Base-by-base conservation (phyloP, 805 yeast genomes). In the Schwanniomyces vanrijiae region DNA sequence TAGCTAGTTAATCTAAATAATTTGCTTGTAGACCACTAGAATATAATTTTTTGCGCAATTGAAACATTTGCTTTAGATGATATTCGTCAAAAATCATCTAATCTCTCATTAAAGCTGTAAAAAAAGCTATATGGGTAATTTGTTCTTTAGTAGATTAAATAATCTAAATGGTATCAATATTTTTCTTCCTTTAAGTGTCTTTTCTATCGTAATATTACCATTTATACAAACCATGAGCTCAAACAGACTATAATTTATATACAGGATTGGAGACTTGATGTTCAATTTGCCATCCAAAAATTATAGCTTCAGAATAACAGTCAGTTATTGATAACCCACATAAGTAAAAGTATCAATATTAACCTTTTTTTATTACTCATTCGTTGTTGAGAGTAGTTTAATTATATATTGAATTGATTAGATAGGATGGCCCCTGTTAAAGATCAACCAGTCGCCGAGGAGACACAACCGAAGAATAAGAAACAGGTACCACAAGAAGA, bases 401-500 rank as follows among this genome's bases (percentile, higher is more conserved):
- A 20, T 19, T 19, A 9, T 37, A 11, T 37, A 21, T 37, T 37
- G 25, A 37, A 20, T 37, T 37, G 39, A 37, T 22, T 38, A 38
- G 14, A 19, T 22, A 38, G 29, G 11, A 69, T 70, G 75, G 65
- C 75, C n/a, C 73, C 73, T 20, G 58, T 59, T 21, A 66, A 62
- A 57, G 52, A 55, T 25, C 61, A 54, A 24, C 51, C 51, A 14
- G 39, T 58, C 31, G 41, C 49, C 24, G 54, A 58, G 59, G 40
- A 63, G 61, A 45, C 37, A 21, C 42, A 35, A 20, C 41, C 21
- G 33, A 34, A 14, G 24, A 44, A 49, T 34, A 65, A 64, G 53
- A 52, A 60, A 42, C 62, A 54, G 26, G 56, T 49, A 14, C 55
- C 53, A 11, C 58, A 56, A 45, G 95, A 85, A 59, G 97, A 90